A percentile compares a stretch with the other conserved stretches of the same genome.
Evolutionary conservation across 179 eudicot genomes (phyloP).

Genomic region (Beta corolliflora): DNA sequence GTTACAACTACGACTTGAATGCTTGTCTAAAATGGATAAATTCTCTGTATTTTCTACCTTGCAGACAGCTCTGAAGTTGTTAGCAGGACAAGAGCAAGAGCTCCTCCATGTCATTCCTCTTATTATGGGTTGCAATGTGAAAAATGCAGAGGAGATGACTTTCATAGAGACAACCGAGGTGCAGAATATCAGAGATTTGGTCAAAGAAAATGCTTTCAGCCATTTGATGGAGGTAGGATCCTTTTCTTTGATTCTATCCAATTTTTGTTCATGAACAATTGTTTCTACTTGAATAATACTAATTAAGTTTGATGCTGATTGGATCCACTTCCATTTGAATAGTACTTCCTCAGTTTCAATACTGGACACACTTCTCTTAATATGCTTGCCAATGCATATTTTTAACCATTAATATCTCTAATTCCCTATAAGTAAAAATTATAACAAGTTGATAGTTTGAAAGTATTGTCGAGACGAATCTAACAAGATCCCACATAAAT

Average conservation of each 20-base stretch:
- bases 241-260: background rate
- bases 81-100: slow-evolving; percentile 63
- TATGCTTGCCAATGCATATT: too few relatives aligned
- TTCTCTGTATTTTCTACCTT: slow-evolving; percentile 30
- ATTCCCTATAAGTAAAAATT: too few relatives aligned
- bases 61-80: slow-evolving; percentile 83
- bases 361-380: too few relatives aligned
- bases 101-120: slow-evolving; percentile 59
- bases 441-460: too few relatives aligned
- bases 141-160: slow-evolving; percentile 42
- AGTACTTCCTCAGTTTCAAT: too few relatives aligned
- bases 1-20: background rate
- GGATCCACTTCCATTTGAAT: background rate
- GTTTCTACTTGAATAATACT: background rate
- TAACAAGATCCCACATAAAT: too few relatives aligned
- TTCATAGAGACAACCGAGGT: slow-evolving; percentile 37
- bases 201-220: slow-evolving; percentile 81
- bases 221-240: slow-evolving; percentile 93
- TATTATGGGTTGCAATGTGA: slow-evolving; percentile 67
- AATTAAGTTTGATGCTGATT: background rate
- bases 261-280: background rate
- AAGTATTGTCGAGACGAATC: too few relatives aligned
- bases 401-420: too few relatives aligned
- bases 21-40: background rate
- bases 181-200: slow-evolving; percentile 48